Percentiles rank a stretch among this genome's conserved stretches.
Evolutionary conservation across 495 filamentous ascomycete species (phyloP).

Genomic region (Tetracladium marchalianum): DNA sequence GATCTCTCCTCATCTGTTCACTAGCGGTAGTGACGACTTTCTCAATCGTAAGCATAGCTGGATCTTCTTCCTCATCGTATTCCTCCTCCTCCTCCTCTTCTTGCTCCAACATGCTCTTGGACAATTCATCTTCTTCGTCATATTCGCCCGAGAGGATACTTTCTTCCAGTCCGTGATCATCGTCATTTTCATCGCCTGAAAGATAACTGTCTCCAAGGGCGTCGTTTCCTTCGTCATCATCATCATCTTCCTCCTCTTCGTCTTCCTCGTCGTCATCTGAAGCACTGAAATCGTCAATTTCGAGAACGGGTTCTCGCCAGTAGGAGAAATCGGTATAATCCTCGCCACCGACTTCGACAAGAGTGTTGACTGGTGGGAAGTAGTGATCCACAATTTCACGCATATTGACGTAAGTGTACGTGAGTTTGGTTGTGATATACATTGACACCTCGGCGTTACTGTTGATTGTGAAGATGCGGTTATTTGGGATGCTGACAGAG

Average conservation of each 20-base stretch:
- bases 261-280: conserved; percentile 56
- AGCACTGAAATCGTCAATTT: conserved; percentile 69
- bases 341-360: conserved; percentile 70
- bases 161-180: conserved; percentile 22
- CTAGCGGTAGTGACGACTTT: not conserved
- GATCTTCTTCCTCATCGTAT: conserved; percentile 15
- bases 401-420: conserved; percentile 95
- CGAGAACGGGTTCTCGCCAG: conserved; percentile 67
- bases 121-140: conserved; percentile 28
- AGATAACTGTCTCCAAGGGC: conserved; percentile 51
- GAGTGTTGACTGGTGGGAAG: conserved; percentile 73
- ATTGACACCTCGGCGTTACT: conserved; percentile 94
- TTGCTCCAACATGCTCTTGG: conserved; percentile 26
- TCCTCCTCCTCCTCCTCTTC: conserved; percentile 28
- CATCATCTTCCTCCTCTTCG: conserved; percentile 33
- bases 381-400: conserved; percentile 93
- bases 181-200: conserved; percentile 33
- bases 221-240: conserved; percentile 38
- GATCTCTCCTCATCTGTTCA: conserved; percentile 20
- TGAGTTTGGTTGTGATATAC: conserved; percentile 84
- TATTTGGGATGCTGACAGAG: conserved; percentile 86
- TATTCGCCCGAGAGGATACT: conserved; percentile 26
- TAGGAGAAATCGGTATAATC: conserved; percentile 85
- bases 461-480: conserved; percentile 97
- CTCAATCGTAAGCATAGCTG: conserved; percentile 5